Base-by-base conservation (phyloP, 768 basidiomycete genomes). In the Boletus fagicola region DNA sequence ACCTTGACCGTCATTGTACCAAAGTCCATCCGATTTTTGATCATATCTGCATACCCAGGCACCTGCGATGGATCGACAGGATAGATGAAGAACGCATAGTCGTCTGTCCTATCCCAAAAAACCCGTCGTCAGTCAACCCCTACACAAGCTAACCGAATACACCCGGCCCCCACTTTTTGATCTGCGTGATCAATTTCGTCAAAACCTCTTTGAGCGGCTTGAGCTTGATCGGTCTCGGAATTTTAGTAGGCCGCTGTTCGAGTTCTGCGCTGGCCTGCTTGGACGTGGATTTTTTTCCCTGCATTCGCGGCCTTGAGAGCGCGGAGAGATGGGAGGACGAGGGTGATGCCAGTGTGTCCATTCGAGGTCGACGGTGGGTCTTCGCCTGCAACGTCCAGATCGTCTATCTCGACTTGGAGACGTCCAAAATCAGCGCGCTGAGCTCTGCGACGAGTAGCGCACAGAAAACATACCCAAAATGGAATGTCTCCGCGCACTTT, bases 1-100 rank as follows among this genome's bases (percentile, higher is more conserved):
- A 94, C 88, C 72, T 94, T 96, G 53, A 77, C 76, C 20, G 85
- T 74, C 77, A 98, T 89, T 0, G 94, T 94, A 0, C 90, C 90
- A 54, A 98, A 78, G 66, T 98, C 94, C 94, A 98, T 98, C 8
- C 94, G 94, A 20, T 79, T 78, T 64, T 88, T 86, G 50, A 98
- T 83, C 48, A 86, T 74, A 76, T 88, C 84, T 15, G 75, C 55
- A 61, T 88, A 88, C 1, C 84, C 84, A 12, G 84, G 79, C 0
- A 90, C 84, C 61, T 81, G 78, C 2, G 74, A 68, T 0, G 72
- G 69, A 68, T 90, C 79, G 7, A 92, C 90, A 2, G 89, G 89
- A 38, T 72, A 65, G 54, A 91, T 70, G 69, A 92, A 92, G 72
- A 92, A 92, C 2, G 87, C 89, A 77, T 92, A 92, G 72, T 90